A percentile compares a stretch with the other conserved stretches of the same genome.
phyloP scores from a whole-genome alignment of 257 asterid genomes.

The Solanum megistacrolobum region DNA sequence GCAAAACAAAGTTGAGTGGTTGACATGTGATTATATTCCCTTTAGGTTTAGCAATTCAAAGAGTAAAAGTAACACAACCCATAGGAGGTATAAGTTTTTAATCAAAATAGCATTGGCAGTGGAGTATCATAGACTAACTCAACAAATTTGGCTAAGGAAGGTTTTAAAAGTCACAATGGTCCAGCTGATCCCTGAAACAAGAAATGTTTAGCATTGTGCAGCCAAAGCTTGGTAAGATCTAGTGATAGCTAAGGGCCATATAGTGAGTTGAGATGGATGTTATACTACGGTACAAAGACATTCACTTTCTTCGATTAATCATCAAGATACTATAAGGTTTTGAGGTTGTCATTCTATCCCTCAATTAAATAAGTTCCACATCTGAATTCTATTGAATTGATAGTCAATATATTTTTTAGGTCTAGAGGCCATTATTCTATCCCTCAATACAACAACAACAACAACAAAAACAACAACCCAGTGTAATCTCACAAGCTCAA shows the following conservation, averaged over 20 bases:
- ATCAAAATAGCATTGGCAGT: background rate
- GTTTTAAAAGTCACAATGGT: background rate
- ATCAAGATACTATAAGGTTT: background rate
- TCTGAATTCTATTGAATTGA: background rate
- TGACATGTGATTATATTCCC: background rate
- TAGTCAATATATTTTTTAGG: background rate
- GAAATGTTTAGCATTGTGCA: background rate
- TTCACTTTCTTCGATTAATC: background rate
- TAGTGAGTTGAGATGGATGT: background rate
- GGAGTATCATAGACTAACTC: background rate
- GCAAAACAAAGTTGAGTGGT: background rate
- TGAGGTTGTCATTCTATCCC: background rate
- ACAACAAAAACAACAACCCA: background rate
- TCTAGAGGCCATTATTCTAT: background rate
- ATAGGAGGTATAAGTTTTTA: background rate
- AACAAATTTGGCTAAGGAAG: background rate
- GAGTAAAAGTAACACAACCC: background rate
- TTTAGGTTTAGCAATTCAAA: background rate
- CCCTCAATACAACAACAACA: background rate
- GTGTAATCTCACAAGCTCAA: background rate
- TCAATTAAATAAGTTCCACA: background rate
- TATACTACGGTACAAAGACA: background rate
- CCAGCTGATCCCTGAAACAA: background rate
- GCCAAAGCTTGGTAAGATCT: background rate
- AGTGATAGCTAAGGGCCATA: background rate